Conservation (phyloP, 2,329 filamentous ascomycete genomes). For the Claviceps cyperi region DNA sequence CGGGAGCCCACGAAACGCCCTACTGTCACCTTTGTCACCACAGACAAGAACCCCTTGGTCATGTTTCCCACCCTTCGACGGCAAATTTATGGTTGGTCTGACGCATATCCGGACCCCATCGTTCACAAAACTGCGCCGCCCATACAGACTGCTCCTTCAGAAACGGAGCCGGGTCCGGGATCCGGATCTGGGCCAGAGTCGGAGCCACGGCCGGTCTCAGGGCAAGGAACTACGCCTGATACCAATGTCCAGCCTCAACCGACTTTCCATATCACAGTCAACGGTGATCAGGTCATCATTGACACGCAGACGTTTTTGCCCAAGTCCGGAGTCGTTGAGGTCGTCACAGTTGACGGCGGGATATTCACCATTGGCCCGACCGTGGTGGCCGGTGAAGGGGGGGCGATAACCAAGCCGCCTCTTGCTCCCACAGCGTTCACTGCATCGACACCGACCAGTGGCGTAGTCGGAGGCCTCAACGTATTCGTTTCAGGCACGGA, state of each 20-base stretch:
- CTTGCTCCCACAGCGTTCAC: conserved; percentile 16
- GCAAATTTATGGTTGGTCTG: conserved; percentile 17
- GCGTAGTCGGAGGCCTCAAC: conserved; percentile 23
- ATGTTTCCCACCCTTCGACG: conserved; percentile 24
- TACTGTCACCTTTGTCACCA: conserved; percentile 30
- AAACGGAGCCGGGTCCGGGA: background rate
- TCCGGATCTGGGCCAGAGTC: too few relatives aligned
- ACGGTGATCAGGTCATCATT: conserved; percentile 31
- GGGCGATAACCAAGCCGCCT: conserved; percentile 27
- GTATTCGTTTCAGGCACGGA: conserved; percentile 28
- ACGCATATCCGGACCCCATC: conserved; percentile 1
- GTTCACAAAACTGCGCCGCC: conserved; percentile 9
- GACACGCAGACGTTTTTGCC: conserved; percentile 30
- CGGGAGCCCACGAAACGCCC: background rate
- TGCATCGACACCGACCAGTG: conserved; percentile 22
- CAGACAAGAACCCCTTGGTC: conserved; percentile 40
- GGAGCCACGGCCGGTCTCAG: too few relatives aligned
- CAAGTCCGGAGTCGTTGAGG: conserved; percentile 22
- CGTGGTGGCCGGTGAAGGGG: conserved; percentile 28
- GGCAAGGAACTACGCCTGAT: background rate
- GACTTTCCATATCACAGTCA: conserved; percentile 28
- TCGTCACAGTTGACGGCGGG: conserved; percentile 25
- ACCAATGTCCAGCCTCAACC: conserved; percentile 5
- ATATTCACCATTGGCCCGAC: conserved; percentile 35
- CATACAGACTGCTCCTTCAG: background rate